Evolutionary conservation across 768 basidiomycete species (phyloP), one percentile per base, ranked within the genome.

Genomic region (Suillus spraguei): DNA sequence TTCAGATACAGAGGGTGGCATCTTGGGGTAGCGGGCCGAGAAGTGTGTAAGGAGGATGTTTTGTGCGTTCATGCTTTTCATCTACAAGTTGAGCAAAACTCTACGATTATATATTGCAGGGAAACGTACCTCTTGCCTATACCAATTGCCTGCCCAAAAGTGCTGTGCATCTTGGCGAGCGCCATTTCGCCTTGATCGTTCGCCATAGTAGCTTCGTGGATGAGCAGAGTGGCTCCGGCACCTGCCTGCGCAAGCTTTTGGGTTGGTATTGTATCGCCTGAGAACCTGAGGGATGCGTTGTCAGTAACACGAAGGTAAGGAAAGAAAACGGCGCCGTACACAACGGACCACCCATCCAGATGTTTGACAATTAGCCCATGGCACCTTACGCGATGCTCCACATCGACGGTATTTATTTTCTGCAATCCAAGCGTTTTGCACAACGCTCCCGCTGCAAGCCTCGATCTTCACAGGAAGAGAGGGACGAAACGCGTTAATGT

Each of bases 1-100:
- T 63, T 64, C 60, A 58, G 54, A 71, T 16, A 77, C 71, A 13
- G 81, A 75, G 5, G 83, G 77, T 4, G 94, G 94, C 72, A 96
- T 80, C 68, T 92, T 94, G 20, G 96, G 94, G 75, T 97, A 96
- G 35, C 95, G 88, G 46, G 92, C 92, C 11, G 95, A 97, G 77
- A 98, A 98, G 74, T 98, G 96, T 0, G 95, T 99, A 24, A 99
- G 83, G n/a, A 98, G 84, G 47, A 94, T 82, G 66, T 94, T 88
- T 60, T 87, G 78, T 1, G 95, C 95, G 11, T 84, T 81, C 95
- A 97, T 97, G 64, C 94, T 96, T 62, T 44, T 38, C 38, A 63
- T 4, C 28, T 28, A 28, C 33, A 28, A 60, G 33, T 63, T 54
- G 64, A 11, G 28, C 9, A 13, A 22, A 49, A 5, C 22, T 16